Base-by-base conservation (phyloP, 1,284 basidiomycete genomes). In the Apiotrichum siamense region DNA sequence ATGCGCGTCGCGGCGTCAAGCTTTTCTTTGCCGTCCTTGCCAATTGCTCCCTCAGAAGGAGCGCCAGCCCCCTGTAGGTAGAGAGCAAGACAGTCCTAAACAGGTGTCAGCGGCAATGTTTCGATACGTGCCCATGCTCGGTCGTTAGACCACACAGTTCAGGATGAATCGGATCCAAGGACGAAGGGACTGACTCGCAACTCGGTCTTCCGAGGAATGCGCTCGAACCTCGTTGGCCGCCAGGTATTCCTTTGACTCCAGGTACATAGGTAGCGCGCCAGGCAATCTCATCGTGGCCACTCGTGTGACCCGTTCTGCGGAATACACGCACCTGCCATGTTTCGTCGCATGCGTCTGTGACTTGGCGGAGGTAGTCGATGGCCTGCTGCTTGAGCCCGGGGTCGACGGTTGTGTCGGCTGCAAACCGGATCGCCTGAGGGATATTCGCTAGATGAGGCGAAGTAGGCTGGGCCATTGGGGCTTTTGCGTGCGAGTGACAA, bases 41-140 rank as follows among this genome's bases (percentile, higher is more conserved):
- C 73, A 4, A 57, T 40, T 1, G 55, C 52, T 1, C 56, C 43
- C 3, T 57, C 46, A 2, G 60, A 61, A 3, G 65, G 52, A 9
- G 63, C 54, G 26, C 75, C 75, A 3, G 73, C 73, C n/a, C 75
- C 75, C 57, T 75, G 71, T 6, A 76, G 61, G 52, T 74, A 76
- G 24, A 76, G 62, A 5, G 69, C 58, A 25, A 76, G 58, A 49
- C 73, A 75, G 47, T 74, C 71, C 73, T 76, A 47, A 3, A 20
- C 7, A 17, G 7, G 23, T 24, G 46, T 47, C 29, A 47, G 46
- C 25, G 20, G 18, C 17, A 24, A 29, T 9, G 13, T 18, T 21
- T 39, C 23, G 23, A 18, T 20, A 17, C 23, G 23, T 12, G 18
- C 20, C 12, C 24, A 11, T 29, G 15, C 23, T 39, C 23, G n/a